A percentile compares a stretch with the other conserved stretches of the same genome.
These are phyloP conservation scores for Colletotrichum lentis DNA, from an alignment of 2,329 filamentous ascomycete species.

Conservation along the genomic window DNA sequence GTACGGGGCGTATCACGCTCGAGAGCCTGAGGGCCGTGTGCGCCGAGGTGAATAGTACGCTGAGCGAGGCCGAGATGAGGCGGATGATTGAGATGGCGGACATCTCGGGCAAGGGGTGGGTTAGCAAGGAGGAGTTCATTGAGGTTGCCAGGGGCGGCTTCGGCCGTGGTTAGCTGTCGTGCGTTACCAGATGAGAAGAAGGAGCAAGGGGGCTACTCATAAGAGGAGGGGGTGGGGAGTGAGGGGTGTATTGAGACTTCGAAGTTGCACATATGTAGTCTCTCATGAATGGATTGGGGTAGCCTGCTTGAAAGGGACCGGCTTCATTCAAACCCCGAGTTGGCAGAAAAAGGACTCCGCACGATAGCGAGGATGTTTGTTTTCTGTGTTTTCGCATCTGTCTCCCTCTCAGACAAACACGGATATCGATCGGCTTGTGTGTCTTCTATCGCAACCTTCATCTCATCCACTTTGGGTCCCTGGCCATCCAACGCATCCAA, in stretches of 20 bases:
- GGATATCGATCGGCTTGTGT: too few relatives aligned
- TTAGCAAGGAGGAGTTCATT: constrained; percentile 74
- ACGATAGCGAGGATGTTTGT: not conserved
- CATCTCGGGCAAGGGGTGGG: constrained; percentile 86
- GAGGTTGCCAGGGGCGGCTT: constrained; percentile 54
- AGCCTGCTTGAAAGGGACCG: not conserved
- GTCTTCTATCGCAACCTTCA: too few relatives aligned
- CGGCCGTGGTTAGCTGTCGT: constrained; percentile 13
- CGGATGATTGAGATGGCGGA: constrained; percentile 99
- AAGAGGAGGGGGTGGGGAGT: not conserved
- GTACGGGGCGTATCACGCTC: constrained; percentile 89
- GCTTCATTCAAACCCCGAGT: not conserved
- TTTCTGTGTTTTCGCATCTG: not conserved
- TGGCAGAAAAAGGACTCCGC: not conserved
- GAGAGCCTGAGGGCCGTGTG: constrained; percentile 89
- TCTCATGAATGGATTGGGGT: not conserved
- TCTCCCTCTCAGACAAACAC: not conserved
- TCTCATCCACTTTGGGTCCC: not conserved
- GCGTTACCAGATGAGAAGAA: not conserved
- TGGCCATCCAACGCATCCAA: not conserved
- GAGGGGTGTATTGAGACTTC: not conserved
- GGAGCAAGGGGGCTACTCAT: not conserved
- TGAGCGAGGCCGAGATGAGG: constrained; percentile 89
- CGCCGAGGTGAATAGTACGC: constrained; percentile 80
- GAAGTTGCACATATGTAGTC: not conserved